Conservation (phyloP, 495 filamentous ascomycete genomes). For the Penicillium paradoxum region DNA sequence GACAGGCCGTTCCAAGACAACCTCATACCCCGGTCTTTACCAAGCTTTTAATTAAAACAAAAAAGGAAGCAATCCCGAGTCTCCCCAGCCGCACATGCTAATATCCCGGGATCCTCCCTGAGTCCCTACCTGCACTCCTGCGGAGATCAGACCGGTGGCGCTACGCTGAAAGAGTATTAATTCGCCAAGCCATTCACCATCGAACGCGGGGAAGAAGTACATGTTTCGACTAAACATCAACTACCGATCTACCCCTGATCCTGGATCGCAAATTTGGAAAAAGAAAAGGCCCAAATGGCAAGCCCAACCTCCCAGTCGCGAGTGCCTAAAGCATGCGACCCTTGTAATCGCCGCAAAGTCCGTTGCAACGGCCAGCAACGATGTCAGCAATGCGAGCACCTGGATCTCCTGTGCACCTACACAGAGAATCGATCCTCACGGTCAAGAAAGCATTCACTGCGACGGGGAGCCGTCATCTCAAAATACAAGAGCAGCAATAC, state of each 20-base stretch:
- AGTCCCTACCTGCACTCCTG: not conserved
- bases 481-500: constrained; percentile 11
- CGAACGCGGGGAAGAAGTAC: constrained; percentile 6
- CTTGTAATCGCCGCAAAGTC: constrained; percentile 73
- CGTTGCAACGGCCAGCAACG: constrained; percentile 56
- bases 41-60: not conserved
- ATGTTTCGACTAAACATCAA: not conserved
- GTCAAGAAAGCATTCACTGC: constrained; percentile 20
- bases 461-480: constrained; percentile 22
- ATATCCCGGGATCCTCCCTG: not conserved
- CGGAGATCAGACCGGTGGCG: not conserved
- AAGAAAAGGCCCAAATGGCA: not conserved
- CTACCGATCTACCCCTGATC: not conserved
- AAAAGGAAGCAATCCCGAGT: not conserved
- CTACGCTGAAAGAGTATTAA: constrained; percentile 2
- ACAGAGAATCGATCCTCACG: constrained; percentile 13
- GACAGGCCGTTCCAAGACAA: too few relatives aligned
- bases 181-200: constrained; percentile 3
- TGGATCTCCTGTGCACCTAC: constrained; percentile 26
- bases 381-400: constrained; percentile 31
- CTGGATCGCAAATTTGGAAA: not conserved
- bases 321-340: constrained; percentile 51
- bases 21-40: not conserved
- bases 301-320: not conserved
- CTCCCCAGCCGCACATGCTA: not conserved